Conservation (phyloP, 2,329 filamentous ascomycete species). For the Myrmaecium sp. region DNA sequence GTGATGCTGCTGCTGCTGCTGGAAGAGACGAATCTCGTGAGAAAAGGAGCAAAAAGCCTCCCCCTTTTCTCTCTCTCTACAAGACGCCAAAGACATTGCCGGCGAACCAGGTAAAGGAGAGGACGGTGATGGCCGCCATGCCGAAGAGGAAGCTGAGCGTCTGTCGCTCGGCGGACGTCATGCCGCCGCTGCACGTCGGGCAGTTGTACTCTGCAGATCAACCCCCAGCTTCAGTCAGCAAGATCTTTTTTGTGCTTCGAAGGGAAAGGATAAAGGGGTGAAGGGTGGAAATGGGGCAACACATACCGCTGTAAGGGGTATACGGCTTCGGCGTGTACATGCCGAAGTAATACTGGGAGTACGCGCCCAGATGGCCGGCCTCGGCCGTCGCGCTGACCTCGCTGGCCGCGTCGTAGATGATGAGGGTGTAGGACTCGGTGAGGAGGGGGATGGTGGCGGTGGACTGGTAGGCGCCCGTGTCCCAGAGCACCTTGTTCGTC, state of each 20-base stretch:
- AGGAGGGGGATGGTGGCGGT: constrained; percentile 35
- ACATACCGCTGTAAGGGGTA: constrained; percentile 32
- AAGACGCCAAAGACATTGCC: constrained; percentile 27
- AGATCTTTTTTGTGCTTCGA: background rate
- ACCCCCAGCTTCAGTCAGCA: constrained; percentile 4
- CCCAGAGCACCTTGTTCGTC: constrained; percentile 41
- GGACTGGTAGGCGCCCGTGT: constrained; percentile 37
- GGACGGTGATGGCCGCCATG: constrained; percentile 38
- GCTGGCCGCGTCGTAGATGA: constrained; percentile 42
- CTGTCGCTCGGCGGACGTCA: constrained; percentile 36
- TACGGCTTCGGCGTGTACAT: constrained; percentile 43
- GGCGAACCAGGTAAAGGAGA: constrained; percentile 39
- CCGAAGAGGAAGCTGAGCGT: constrained; percentile 38
- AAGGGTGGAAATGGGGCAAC: background rate
- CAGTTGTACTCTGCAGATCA: constrained; percentile 32
- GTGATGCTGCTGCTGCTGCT: too few relatives aligned
- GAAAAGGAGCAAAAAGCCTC: too few relatives aligned
- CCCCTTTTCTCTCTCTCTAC: too few relatives aligned
- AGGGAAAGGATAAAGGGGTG: constrained; percentile 5
- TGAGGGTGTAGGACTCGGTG: constrained; percentile 44
- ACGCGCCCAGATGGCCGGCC: constrained; percentile 38
- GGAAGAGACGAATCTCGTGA: too few relatives aligned
- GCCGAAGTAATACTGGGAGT: constrained; percentile 38
- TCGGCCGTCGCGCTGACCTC: constrained; percentile 33
- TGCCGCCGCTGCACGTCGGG: constrained; percentile 38